A percentile compares a stretch with the other conserved stretches of the same genome.
Conservation (phyloP, 1,139 yeast species). For the Debaryomycetaceae sp. region DNA sequence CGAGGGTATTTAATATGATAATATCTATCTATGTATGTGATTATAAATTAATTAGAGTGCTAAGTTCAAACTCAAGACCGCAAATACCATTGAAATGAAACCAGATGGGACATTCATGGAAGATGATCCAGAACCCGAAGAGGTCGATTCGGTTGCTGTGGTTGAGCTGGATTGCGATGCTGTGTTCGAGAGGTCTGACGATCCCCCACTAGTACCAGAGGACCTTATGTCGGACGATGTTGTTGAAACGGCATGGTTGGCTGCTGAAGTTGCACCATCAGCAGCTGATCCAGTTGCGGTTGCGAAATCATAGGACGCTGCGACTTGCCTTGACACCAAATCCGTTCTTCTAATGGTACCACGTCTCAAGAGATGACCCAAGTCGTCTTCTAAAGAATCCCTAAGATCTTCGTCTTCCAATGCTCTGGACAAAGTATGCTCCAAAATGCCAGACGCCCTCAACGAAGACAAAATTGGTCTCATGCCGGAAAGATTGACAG, state of each 20-base stretch:
- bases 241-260: background rate
- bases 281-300: constrained; percentile 4
- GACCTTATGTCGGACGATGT: background rate
- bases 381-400: constrained; percentile 19
- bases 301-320: constrained; percentile 5
- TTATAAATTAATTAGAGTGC: background rate
- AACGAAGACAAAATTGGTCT: constrained; percentile 21
- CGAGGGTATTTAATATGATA: background rate
- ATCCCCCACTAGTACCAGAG: background rate
- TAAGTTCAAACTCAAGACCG: constrained; percentile 1
- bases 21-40: background rate
- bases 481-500: constrained; percentile 16
- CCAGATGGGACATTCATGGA: constrained; percentile 3
- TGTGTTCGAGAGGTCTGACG: background rate
- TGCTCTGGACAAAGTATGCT: constrained; percentile 22
- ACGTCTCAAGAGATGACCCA: constrained; percentile 16
- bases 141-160: constrained; percentile 6
- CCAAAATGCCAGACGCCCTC: constrained; percentile 24
- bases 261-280: constrained; percentile 3
- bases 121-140: constrained; percentile 7
- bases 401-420: constrained; percentile 22
- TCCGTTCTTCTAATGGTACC: constrained; percentile 13
- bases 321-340: constrained; percentile 13
- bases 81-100: constrained; percentile 7
- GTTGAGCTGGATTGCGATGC: constrained; percentile 4